Base-by-base conservation (phyloP, 177 flowering plant genomes). In the Vitis hybrid region DNA sequence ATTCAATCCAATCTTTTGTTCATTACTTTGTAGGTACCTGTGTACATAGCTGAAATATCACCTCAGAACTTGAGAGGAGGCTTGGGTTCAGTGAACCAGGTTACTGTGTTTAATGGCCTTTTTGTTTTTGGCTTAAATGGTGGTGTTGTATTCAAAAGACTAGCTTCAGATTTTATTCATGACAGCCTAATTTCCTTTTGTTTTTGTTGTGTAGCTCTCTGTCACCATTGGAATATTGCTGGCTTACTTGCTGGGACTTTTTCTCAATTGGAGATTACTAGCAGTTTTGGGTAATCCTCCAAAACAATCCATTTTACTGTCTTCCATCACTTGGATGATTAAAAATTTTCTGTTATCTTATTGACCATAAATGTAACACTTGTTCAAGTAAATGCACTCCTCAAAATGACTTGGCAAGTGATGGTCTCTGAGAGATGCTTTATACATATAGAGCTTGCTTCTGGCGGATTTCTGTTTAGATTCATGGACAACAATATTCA, bases 181-280 rank as follows among this genome's bases (percentile, higher is more conserved):
- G 22, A 9, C 29, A 60, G 14, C 48, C n/a, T 53, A 12, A 67
- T 39, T 31, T 7, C 52, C 10, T 10, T 10, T 55, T 13, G 8
- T 62, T 53, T 57, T 49, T 67, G n/a, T 61, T 56, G n/a, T 85
- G 71, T 77, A 94, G 98, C 95, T 94, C 48, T 86, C 98, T 68
- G 93, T 93, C 19, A 93, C 98, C 64, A 81, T 93, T 73, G 98
- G 98, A 59, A 84, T 91, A 68, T 68, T 93, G 97, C 69, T 94
- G 75, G 95, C 92, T 14, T 94, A 94, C 83, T 72, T 94, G 57
- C 78, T 94, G 68, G 98, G 98, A 61, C 79, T 91, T 68, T 94
- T 93, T 76, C 77, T 91, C 68, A 68, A 63, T 49, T 94, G 98
- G 98, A 86, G 98, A 74, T 64, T 81, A 18, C 98, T 94, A 63